A percentile compares a stretch with the other conserved stretches of the same genome.
phyloP scores from a whole-genome alignment of 139 green algal species.

The Closterium sp. region DNA sequence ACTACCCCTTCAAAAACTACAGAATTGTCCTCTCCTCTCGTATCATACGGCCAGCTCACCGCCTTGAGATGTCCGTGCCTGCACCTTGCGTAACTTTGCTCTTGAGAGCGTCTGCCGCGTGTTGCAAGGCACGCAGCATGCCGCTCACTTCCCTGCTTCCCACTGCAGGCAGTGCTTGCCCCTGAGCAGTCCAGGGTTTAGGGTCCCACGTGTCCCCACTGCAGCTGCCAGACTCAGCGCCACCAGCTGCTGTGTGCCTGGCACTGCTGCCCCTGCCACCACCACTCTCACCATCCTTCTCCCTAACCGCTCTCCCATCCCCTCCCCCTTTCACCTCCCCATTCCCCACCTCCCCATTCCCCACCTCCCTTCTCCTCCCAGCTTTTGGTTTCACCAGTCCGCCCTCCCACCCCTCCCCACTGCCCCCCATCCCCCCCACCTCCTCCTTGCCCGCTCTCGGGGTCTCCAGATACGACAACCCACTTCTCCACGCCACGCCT shows the following conservation, averaged over 20 bases:
- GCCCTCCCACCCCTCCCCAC: background rate
- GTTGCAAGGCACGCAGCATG: background rate
- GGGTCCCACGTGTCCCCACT: background rate
- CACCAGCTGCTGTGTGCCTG: background rate
- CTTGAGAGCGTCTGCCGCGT: background rate
- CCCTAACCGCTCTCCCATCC: background rate
- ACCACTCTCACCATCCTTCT: background rate
- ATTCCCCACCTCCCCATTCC: background rate
- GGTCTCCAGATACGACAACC: background rate
- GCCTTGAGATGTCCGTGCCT: no score
- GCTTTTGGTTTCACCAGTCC: background rate
- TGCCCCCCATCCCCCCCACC: background rate
- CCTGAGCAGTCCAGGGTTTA: no score
- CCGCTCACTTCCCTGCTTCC: background rate
- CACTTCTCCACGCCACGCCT: background rate
- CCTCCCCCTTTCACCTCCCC: background rate
- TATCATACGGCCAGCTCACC: no score
- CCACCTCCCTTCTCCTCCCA: background rate
- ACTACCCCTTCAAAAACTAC: no score
- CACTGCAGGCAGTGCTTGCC: background rate
- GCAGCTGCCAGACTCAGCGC: background rate
- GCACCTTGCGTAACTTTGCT: background rate
- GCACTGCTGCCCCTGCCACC: background rate
- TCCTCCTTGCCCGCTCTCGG: background rate
- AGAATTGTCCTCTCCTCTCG: no score